Base-by-base conservation (phyloP, 192 early-diverging fungal genomes). In the Umbelopsis sp. region DNA sequence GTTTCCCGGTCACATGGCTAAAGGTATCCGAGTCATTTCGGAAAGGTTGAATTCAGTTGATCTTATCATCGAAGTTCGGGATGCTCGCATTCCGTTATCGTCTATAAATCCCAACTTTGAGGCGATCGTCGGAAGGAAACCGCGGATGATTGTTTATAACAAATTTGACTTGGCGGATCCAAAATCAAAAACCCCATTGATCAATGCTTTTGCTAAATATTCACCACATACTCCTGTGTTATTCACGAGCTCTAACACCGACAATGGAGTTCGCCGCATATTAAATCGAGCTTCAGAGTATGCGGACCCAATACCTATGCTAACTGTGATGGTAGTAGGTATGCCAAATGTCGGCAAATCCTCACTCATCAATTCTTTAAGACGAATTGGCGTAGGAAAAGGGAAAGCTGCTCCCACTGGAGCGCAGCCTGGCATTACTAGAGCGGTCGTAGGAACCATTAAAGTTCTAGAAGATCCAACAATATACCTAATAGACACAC, bases 261-360 rank as follows among this genome's bases (percentile, higher is more conserved):
- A 88, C 35, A 70, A 72, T 22, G 89, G 89, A 66, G 85, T 95
- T 44, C 85, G 86, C 49, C 80, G 80, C 15, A 90, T 97, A 22
- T 74, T 97, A 46, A 80, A 88, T 18, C 77, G 82, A 61, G 90
- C 93, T 0, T 81, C 89, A 11, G 81, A 83, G 69, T 79, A 86
- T 45, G 78, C 61, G 4, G 73, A 69, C 46, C 68, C 66, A 4
- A 80, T 86, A 22, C 82, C 81, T 0, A 70, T 80, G 6, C 64
- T 79, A 3, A 87, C 85, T 4, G 81, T 95, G 20, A 91, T 98
- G 80, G 86, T 98, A 2, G 91, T 97, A 3, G 97, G 97, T 6
- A 90, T 97, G 87, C 97, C 97, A 5, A 98, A 98, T 81, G 97
- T 98, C 53, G 97, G 97, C 11, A 98, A 98, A 73, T 95, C 93